Evolutionary conservation across 345 rosid species (phyloP), one percentile per base, ranked within the genome.

Genomic region (Salix arbutifolia): DNA sequence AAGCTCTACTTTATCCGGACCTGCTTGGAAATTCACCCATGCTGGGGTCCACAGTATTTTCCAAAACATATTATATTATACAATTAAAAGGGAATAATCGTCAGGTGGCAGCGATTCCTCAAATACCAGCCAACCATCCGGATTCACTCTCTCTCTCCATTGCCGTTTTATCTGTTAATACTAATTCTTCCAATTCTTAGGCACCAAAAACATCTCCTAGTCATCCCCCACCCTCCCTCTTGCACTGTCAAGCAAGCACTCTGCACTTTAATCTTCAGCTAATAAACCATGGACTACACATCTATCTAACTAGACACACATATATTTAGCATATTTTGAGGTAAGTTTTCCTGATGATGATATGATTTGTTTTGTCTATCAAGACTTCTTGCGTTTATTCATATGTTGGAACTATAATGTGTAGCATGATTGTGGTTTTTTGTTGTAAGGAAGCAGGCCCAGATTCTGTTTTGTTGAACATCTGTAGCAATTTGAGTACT

Each of bases 61-160:
- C 14, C 21, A 42, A 58, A 48, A 31, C 3, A 61, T 30, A 30
- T 38, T 37, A 73, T 23, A 61, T 2, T 73, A 18, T 23, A 26
- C 30, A 62, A 23, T 28, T 8, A 1, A 53, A 71, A 48, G 16
- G 37, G 62, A 61, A 60, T 65, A 37, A 13, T 52, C 26, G 26
- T 28, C 19, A 5, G 71, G 42, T 58, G 78, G 77, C 73, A 74
- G 79, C 87, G 84, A 78, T 81, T n/a, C 64, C 23, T 77, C 74
- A 80, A 71, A 82, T 74, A 80, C 44, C 38, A 78, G 42, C 83
- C 89, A 86, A 70, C 23, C 78, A 40, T 44, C 68, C 60, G 26
- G 40, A 52, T 66, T 40, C 71, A 5, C 65, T 60, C 16, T 13
- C 61, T 23, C 7, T 58, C 76, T 68, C 23, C 19, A 42, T 74